A percentile compares a stretch with the other conserved stretches of the same genome.
These are phyloP conservation scores for Chalciporus piperatus DNA, from an alignment of 768 basidiomycete genomes.

Conservation along the genomic window DNA sequence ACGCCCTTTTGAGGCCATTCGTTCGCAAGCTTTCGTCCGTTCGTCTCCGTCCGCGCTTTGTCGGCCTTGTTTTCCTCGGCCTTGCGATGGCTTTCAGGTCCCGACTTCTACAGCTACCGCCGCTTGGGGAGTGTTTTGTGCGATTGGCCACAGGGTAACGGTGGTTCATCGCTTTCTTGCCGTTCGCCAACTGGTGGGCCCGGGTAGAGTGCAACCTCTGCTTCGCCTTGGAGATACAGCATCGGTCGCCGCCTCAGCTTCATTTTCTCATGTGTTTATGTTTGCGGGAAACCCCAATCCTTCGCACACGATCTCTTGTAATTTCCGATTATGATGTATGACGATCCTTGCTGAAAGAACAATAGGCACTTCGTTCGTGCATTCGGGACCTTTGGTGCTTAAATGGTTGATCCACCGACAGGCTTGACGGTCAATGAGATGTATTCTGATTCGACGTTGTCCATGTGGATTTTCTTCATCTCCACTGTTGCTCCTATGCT, in stretches of 20 bases:
- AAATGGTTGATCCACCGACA: too few relatives aligned
- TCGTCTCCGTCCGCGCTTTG: neutral
- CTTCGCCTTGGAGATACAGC: neutral
- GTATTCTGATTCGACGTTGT: too few relatives aligned
- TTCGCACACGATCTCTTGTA: neutral
- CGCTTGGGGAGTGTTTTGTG: neutral
- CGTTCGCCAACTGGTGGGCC: neutral
- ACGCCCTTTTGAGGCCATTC: neutral
- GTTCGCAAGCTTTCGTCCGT: neutral
- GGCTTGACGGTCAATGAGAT: too few relatives aligned
- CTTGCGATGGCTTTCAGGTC: neutral
- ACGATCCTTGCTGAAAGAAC: neutral
- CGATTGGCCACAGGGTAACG: neutral
- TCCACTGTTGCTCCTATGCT: too few relatives aligned
- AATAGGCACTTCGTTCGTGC: too few relatives aligned
- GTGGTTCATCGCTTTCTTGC: neutral
- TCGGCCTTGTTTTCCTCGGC: neutral
- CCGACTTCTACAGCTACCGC: neutral
- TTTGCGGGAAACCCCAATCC: neutral
- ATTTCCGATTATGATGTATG: neutral
- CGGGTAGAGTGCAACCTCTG: neutral
- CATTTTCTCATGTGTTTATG: neutral
- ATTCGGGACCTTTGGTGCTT: too few relatives aligned
- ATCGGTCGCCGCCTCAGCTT: neutral
- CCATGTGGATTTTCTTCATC: too few relatives aligned